A percentile compares a stretch with the other conserved stretches of the same genome.
phyloP scores from a whole-genome alignment of 257 asterid species.

The Ligustrum vulgare region DNA sequence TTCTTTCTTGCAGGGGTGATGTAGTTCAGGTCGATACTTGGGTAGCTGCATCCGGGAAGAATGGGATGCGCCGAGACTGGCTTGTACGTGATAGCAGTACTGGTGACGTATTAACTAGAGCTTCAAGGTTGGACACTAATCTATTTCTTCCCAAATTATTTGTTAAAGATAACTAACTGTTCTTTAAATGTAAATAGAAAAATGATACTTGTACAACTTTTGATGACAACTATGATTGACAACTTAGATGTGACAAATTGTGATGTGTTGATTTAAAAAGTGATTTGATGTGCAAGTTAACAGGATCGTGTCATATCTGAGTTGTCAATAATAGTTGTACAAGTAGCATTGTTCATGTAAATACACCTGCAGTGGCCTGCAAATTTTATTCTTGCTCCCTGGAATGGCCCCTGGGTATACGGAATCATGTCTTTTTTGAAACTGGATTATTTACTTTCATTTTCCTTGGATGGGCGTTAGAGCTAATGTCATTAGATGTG shows the following conservation, averaged over 20 bases:
- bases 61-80: conserved; percentile 99
- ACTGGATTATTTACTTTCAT: conserved; percentile 10
- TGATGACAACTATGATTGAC: too few relatives aligned
- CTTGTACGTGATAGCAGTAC: conserved; percentile 76
- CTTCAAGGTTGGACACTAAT: conserved; percentile 64
- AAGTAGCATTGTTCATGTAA: too few relatives aligned
- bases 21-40: conserved; percentile 96
- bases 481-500: too few relatives aligned
- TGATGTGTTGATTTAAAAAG: too few relatives aligned
- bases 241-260: too few relatives aligned
- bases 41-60: conserved; percentile 96
- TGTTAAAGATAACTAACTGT: neutral
- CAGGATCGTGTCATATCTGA: too few relatives aligned
- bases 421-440: neutral
- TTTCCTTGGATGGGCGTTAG: too few relatives aligned
- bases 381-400: neutral
- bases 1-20: conserved; percentile 71
- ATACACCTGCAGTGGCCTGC: conserved; percentile 4
- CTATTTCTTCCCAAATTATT: neutral
- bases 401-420: neutral
- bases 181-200: neutral
- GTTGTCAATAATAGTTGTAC: too few relatives aligned
- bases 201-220: too few relatives aligned
- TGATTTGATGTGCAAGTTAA: too few relatives aligned
- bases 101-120: conserved; percentile 82